phyloP scores from a whole-genome alignment of 2,329 filamentous ascomycete species.

The Xylaria sp. region DNA sequence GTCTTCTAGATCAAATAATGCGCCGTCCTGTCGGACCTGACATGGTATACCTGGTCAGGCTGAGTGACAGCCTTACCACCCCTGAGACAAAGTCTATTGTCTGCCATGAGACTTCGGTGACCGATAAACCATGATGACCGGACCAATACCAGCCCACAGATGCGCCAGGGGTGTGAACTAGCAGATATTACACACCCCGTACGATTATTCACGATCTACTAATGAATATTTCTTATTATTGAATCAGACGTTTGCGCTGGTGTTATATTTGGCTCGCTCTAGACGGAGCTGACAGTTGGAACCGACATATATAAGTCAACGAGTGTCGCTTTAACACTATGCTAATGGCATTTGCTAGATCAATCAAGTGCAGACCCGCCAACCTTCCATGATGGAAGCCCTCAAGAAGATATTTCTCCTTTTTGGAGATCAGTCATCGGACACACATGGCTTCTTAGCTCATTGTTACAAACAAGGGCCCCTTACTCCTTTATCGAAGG shows the following conservation, averaged over 20 bases:
- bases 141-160: constrained; percentile 47
- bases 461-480: constrained; percentile 59
- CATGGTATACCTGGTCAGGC: constrained; percentile 42
- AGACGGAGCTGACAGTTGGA: constrained; percentile 31
- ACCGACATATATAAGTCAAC: constrained; percentile 48
- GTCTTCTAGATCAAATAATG: constrained; percentile 29
- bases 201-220: constrained; percentile 25
- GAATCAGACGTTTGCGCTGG: constrained; percentile 40
- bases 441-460: constrained; percentile 71
- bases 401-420: constrained; percentile 62
- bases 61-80: constrained; percentile 41
- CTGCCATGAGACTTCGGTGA: constrained; percentile 56
- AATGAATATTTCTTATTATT: constrained; percentile 34
- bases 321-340: constrained; percentile 33
- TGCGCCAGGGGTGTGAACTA: constrained; percentile 42
- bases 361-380: constrained; percentile 31
- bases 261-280: constrained; percentile 45
- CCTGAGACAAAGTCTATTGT: constrained; percentile 50
- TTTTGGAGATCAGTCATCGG: constrained; percentile 77
- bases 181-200: constrained; percentile 36
- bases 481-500: constrained; percentile 64
- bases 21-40: constrained; percentile 40
- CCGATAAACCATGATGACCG: constrained; percentile 54
- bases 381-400: constrained; percentile 55
- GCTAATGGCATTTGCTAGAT: constrained; percentile 39